Evolutionary conservation across 192 early-diverging fungal species (phyloP), one percentile per base, ranked within the genome.

Genomic region (Pilaira anomala): DNA sequence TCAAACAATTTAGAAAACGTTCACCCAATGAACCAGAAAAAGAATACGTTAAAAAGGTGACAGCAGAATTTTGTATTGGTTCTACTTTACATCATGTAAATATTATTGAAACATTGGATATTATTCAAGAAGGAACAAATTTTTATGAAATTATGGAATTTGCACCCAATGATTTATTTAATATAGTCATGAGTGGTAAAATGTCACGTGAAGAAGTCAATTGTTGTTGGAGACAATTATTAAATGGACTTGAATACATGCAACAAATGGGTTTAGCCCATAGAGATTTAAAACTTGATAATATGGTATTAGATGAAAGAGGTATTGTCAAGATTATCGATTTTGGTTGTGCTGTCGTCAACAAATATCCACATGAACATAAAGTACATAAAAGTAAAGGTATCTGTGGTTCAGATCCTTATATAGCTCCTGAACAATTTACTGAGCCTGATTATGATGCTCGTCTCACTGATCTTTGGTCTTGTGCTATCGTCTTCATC

Each of bases 381-480:
- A 72, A 77, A 44, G 62, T 79, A 13, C 62, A 68, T 8, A 49
- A 70, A 48, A 78, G 73, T 16, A 71, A 72, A 77, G 81, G 96
- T 9, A 78, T 92, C 19, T 91, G 84, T 66, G 96, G 96, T 2
- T 92, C 90, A 11, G 96, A 94, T 44, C 96, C 96, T 7, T 98
- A 97, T 76, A 98, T 98, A 80, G 94, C 93, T 0, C 96, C 96
- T 28, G 96, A 98, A 66, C 79, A 84, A 24, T 88, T 90, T 63
- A 73, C 72, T 25, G 79, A 80, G 2, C 77, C 79, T 13, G 85
- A 88, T 39, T 95, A 98, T 65, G 91, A 94, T 66, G 85, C 89
- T 9, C 86, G 88, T 57, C 65, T 76, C 7, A 86, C 93, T 2
- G 96, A 98, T 76, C 76, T 98, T 22, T 98, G 96, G 96, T 88